Conservation (phyloP, 2,329 filamentous ascomycete genomes). For the Monosporascus sp. region DNA sequence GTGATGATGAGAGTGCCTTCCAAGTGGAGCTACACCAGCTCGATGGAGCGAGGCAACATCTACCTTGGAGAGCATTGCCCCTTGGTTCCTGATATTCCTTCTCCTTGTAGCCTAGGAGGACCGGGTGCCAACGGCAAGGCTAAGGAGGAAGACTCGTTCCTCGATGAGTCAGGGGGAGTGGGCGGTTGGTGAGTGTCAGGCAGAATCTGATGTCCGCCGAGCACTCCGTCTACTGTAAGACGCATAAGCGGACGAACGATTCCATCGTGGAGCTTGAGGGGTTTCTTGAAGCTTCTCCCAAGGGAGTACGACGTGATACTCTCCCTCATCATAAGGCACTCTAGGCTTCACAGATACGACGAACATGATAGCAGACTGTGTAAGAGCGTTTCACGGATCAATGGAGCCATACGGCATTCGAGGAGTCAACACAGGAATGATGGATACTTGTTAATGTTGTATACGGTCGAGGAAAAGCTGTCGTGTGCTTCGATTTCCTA, state of each 20-base stretch:
- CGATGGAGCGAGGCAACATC: constrained; percentile 1
- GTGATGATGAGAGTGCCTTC: neutral
- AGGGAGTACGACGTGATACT: neutral
- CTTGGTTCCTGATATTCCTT: neutral
- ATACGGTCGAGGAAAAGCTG: too few relatives aligned
- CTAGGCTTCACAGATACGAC: too few relatives aligned
- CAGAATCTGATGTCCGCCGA: neutral
- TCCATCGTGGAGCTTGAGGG: too few relatives aligned
- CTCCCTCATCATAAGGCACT: too few relatives aligned
- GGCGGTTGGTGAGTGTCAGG: neutral
- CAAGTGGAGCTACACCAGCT: neutral
- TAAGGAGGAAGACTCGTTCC: neutral
- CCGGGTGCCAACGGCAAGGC: neutral
- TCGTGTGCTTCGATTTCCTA: too few relatives aligned
- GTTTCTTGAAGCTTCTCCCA: neutral
- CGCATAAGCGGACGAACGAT: neutral
- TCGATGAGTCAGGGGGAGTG: neutral
- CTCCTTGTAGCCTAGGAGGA: neutral
- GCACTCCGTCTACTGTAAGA: neutral
- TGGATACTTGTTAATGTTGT: too few relatives aligned
- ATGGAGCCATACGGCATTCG: too few relatives aligned
- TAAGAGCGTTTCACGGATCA: too few relatives aligned
- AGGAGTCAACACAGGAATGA: too few relatives aligned
- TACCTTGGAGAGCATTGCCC: constrained; percentile 1
- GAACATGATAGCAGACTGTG: too few relatives aligned